Conservation (phyloP, 73 alveolate species). For the Paramecium primaurelia region DNA sequence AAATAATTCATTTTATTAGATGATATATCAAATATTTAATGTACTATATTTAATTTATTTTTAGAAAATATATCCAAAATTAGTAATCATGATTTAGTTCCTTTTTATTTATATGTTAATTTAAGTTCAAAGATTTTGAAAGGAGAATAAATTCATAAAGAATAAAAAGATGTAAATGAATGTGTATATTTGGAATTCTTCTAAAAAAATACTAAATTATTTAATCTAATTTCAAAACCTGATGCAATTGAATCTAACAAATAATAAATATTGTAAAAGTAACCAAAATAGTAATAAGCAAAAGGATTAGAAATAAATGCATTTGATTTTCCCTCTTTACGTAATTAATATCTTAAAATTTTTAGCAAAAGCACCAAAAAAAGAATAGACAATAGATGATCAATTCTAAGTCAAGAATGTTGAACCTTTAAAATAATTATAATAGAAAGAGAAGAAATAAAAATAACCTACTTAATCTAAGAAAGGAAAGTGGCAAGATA, state of each 20-base stretch:
- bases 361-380: not conserved
- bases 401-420: not conserved
- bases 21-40: not conserved
- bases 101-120: conserved; percentile 40
- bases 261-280: not conserved
- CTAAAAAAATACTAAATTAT: not conserved
- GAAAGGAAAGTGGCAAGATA: not conserved
- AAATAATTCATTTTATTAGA: not conserved
- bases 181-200: conserved; percentile 14
- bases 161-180: conserved; percentile 18
- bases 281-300: not conserved
- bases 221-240: not conserved
- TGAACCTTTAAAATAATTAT: not conserved
- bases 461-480: not conserved
- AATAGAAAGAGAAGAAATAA: not conserved
- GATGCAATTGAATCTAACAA: not conserved
- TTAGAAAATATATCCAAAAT: not conserved
- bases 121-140: not conserved
- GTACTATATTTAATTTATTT: not conserved
- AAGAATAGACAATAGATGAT: not conserved
- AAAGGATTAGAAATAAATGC: not conserved
- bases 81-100: conserved; percentile 33
- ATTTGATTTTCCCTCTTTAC: not conserved
- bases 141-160: conserved; percentile 17
- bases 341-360: not conserved